Conservation (phyloP, 2,329 filamentous ascomycete species). For the Proliferodiscus dingleyae region DNA sequence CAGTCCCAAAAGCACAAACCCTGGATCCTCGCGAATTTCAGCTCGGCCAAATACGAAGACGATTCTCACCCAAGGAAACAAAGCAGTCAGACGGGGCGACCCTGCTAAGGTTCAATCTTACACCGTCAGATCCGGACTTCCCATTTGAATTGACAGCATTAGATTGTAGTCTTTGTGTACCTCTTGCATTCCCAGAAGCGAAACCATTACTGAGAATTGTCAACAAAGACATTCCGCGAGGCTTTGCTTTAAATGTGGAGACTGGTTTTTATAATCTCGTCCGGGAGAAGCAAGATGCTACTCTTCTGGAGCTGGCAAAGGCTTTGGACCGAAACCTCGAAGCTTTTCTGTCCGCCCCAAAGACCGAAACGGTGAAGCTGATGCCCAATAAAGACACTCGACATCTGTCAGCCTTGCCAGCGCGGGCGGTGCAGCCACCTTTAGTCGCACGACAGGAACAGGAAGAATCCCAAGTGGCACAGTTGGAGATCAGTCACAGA, state of each 20-base stretch:
- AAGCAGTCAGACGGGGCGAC: conserved; percentile 32
- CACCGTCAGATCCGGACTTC: conserved; percentile 77
- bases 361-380: conserved; percentile 68
- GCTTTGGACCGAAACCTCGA: conserved; percentile 70
- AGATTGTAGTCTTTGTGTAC: conserved; percentile 63
- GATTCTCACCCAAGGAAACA: conserved; percentile 51
- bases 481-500: conserved; percentile 2
- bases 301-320: conserved; percentile 63
- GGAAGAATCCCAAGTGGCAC: conserved; percentile 2
- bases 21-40: conserved; percentile 71
- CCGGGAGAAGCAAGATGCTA: conserved; percentile 47
- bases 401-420: conserved; percentile 26
- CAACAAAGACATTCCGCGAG: conserved; percentile 66
- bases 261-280: conserved; percentile 65
- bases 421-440: conserved; percentile 21
- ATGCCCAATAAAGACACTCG: conserved; percentile 31
- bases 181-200: conserved; percentile 54
- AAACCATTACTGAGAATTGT: conserved; percentile 56
- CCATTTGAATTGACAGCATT: conserved; percentile 69
- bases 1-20: conserved; percentile 58
- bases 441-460: conserved; percentile 4
- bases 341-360: conserved; percentile 61
- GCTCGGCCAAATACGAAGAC: conserved; percentile 64
- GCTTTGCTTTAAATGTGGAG: conserved; percentile 73
- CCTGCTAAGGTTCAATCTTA: conserved; percentile 58